Evolutionary conservation across 306 rosid genomes (phyloP).

Genomic region (Betula pendula): DNA sequence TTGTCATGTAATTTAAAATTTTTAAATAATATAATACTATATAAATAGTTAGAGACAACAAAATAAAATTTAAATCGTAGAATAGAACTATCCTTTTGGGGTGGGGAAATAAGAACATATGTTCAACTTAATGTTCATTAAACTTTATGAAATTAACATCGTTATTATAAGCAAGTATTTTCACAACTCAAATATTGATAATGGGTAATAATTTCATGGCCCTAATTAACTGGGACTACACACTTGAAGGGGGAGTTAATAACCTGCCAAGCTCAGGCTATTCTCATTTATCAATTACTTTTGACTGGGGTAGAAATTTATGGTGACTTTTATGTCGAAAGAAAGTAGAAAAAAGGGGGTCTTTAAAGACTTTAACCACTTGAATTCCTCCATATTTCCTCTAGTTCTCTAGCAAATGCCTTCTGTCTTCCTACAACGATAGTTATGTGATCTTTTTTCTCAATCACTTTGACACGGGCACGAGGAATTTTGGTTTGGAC

Average conservation of each 20-base stretch:
- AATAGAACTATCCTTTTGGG: too few species aligned
- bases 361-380: neutral
- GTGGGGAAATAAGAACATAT: neutral
- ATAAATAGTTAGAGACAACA: too few species aligned
- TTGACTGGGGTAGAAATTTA: neutral
- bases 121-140: neutral
- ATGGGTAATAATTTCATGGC: neutral
- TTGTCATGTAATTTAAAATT: too few species aligned
- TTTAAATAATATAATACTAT: too few species aligned
- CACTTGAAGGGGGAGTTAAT: neutral
- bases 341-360: neutral
- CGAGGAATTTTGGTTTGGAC: slow-evolving; percentile 59
- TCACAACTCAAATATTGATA: neutral
- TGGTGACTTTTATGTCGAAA: neutral
- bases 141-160: neutral
- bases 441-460: slow-evolving; percentile 82
- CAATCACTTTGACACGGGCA: slow-evolving; percentile 63
- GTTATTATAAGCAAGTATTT: neutral
- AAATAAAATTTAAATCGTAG: too few species aligned
- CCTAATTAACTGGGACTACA: neutral
- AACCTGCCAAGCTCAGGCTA: slow-evolving; percentile 1
- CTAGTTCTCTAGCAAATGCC: slow-evolving; percentile 76
- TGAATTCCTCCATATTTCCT: slow-evolving; percentile 71
- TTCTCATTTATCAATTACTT: neutral
- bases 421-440: slow-evolving; percentile 82